Conservation (phyloP, 768 basidiomycete genomes). For the Peribolospora kevripleyi region DNA sequence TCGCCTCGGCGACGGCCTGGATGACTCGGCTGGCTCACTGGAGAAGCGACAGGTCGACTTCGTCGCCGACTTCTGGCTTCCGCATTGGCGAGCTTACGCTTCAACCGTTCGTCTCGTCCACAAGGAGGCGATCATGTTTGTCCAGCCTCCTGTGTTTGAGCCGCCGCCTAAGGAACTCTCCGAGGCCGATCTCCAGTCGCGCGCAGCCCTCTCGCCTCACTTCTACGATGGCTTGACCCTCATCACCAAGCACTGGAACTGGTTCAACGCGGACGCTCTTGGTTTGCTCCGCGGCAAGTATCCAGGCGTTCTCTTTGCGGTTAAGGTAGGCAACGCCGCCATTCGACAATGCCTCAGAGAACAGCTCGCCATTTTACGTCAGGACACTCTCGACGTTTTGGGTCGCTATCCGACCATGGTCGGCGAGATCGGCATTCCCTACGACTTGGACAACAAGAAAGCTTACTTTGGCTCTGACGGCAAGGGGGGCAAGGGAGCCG, state of each 20-base stretch:
- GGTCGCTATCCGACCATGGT: conserved; percentile 60
- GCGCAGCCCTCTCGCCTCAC: conserved; percentile 56
- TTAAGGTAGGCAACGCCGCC: conserved; percentile 55
- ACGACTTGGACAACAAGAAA: conserved; percentile 70
- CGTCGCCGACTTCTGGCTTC: conserved; percentile 52
- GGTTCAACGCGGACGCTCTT: conserved; percentile 85
- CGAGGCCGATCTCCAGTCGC: conserved; percentile 21
- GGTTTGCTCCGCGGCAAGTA: conserved; percentile 75
- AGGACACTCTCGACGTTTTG: conserved; percentile 39
- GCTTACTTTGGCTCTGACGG: conserved; percentile 32
- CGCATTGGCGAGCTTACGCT: conserved; percentile 38
- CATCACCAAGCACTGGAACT: conserved; percentile 76
- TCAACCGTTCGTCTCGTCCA: conserved; percentile 39
- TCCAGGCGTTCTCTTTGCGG: conserved; percentile 37
- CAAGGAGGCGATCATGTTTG: conserved; percentile 62
- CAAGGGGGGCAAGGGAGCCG: conserved; percentile 37
- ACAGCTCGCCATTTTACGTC: conserved; percentile 55
- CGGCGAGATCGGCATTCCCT: conserved; percentile 86
- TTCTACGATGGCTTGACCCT: conserved; percentile 91
- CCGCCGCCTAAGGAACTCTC: conserved; percentile 39
- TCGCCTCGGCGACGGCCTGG: conserved; percentile 14
- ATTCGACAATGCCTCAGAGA: conserved; percentile 60
- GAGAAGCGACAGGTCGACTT: conserved; percentile 31
- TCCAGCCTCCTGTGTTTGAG: conserved; percentile 76
- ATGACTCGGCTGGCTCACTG: conserved; percentile 16